Evolutionary conservation across 2,329 filamentous ascomycete genomes (phyloP), one percentile per base, ranked within the genome.

Genomic region (Chalaropsis ovoidea): DNA sequence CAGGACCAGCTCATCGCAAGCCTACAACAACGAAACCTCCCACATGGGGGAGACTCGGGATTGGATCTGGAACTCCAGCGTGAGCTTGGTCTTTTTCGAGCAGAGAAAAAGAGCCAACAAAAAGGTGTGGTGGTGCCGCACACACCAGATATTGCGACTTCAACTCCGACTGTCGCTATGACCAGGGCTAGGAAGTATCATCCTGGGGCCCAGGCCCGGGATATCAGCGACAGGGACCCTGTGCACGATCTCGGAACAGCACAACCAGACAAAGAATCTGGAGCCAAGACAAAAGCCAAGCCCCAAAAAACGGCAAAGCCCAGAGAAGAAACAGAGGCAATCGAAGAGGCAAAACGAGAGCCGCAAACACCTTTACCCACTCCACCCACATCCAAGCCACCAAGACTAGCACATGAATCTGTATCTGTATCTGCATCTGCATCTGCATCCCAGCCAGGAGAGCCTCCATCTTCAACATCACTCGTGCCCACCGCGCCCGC

Each of bases 231-330:
- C 54, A 58, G 8, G 54, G 54, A 58, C 54, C 54, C 54, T 58
- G 54, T 58, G 54, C 54, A 58, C 54, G 54, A 58, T 58, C 54
- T 58, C 54, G 58, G 58, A 61, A 61, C 58, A 43, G 4, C 35
- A 35, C 58, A 42, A 22, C 24, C 15, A 47, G 22, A 62, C 19
- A 19, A 17, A 62, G 41, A 62, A 62, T 43, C 60, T 31, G 17
- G 61, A 63, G 43, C 61, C 27, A 63, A 35, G 41, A 43, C 58
- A 27, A 61, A 43, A 61, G 58, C 58, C 58, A 61, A 58, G 54
- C 17, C 54, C 39, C 39, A 39, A 39, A 17, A 58, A 58, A 58
- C 54, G 31, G 54, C 54, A 58, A 35, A 58, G 27, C 17, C 27
- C 27, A 39, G 54, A 15, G 24, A 31, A 35, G n/a, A 39, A 19